phyloP scores from a whole-genome alignment of 495 filamentous ascomycete species.

The Aspergillus olivimuriae region DNA sequence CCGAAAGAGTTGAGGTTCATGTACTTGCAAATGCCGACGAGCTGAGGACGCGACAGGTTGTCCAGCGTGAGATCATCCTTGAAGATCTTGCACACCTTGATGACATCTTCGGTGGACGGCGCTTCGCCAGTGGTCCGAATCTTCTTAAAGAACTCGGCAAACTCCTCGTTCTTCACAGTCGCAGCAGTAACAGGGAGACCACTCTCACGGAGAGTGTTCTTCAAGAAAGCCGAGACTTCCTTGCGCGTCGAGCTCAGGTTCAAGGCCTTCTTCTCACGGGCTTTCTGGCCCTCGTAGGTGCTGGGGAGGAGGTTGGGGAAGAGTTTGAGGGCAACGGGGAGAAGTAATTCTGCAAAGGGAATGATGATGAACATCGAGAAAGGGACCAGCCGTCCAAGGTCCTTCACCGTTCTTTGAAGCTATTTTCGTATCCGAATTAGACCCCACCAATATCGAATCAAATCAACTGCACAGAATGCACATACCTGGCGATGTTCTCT shows the following conservation, averaged over 20 bases:
- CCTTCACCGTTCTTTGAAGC: constrained; percentile 86
- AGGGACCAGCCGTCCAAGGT: constrained; percentile 86
- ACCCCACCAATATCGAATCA: background rate
- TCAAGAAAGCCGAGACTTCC: constrained; percentile 88
- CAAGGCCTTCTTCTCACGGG: constrained; percentile 80
- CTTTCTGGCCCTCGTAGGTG: constrained; percentile 89
- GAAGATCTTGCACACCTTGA: constrained; percentile 99
- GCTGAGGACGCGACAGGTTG: constrained; percentile 90
- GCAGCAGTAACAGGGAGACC: constrained; percentile 80
- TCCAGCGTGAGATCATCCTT: constrained; percentile 97
- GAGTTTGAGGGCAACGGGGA: constrained; percentile 84
- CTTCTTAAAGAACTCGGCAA: constrained; percentile 97
- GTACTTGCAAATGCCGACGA: constrained; percentile 97
- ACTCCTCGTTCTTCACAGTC: constrained; percentile 88
- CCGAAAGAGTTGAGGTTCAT: constrained; percentile 97
- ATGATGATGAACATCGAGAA: constrained; percentile 97
- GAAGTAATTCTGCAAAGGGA: constrained; percentile 90
- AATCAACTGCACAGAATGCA: constrained; percentile 1
- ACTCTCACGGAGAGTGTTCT: constrained; percentile 84
- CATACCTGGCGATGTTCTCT: constrained; percentile 80
- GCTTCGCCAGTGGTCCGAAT: constrained; percentile 84
- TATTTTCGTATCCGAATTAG: too few relatives aligned
- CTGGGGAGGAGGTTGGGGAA: constrained; percentile 97
- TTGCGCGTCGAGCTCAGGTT: constrained; percentile 80
- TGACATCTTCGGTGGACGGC: constrained; percentile 83